Evolutionary conservation across 2,329 filamentous ascomycete genomes (phyloP).

Genomic region (Chrysosporium queenslandicum): DNA sequence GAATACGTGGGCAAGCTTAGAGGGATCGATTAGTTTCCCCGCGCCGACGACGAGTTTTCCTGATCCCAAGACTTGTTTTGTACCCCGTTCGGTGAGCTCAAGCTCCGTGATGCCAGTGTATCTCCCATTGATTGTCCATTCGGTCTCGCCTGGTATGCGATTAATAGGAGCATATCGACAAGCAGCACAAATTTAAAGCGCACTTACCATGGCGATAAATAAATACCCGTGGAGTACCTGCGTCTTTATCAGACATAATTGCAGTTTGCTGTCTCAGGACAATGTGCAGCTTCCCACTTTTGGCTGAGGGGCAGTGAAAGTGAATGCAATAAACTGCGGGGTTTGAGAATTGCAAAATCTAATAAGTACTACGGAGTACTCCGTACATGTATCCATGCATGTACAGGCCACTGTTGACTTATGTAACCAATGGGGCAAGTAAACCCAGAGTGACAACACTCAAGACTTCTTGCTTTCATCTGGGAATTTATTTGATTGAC

Average conservation of each 20-base stretch:
- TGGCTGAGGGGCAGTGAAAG: no score
- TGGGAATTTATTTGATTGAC: no score
- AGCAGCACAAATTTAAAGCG: background rate
- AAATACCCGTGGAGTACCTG: slow-evolving; percentile 32
- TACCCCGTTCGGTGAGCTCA: slow-evolving; percentile 34
- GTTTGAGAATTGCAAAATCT: no score
- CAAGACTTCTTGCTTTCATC: no score
- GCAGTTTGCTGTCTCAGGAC: background rate
- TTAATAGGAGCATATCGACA: background rate
- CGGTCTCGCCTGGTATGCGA: slow-evolving; percentile 30
- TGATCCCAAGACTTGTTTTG: slow-evolving; percentile 39
- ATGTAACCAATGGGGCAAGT: no score
- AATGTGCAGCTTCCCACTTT: no score
- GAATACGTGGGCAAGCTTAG: slow-evolving; percentile 39
- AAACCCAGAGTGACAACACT: no score
- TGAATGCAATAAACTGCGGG: no score
- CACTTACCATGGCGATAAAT: slow-evolving; percentile 31
- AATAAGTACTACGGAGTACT: no score
- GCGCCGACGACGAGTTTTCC: slow-evolving; percentile 41
- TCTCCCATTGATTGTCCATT: slow-evolving; percentile 41
- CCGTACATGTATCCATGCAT: no score
- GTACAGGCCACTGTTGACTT: no score
- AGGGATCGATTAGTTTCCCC: slow-evolving; percentile 44
- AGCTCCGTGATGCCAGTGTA: slow-evolving; percentile 41
- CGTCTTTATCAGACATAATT: slow-evolving; percentile 32